Evolutionary conservation across 2,329 filamentous ascomycete genomes (phyloP), one percentile per base, ranked within the genome.

Genomic region (Fusarium coicis): DNA sequence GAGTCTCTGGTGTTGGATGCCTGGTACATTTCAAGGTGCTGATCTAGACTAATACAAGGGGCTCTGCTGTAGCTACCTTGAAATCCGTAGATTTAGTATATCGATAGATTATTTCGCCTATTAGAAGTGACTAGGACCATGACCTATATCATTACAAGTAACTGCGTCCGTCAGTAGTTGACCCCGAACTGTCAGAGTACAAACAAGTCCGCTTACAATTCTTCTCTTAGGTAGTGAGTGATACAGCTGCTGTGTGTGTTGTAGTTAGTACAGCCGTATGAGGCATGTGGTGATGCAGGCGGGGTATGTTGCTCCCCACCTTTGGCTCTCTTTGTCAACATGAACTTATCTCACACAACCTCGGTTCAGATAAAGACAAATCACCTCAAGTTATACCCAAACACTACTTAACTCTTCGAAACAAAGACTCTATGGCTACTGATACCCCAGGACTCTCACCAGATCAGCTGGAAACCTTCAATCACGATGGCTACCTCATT

Each of bases 401-500:
- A 0, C 18, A 36, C 16, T 21, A 6, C 11, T 18, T 2, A 30
- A 19, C 7, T 26, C 14, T 14, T 32, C 34, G 18, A 30, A 34
- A 19, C 14, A 6, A 16, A 14, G 43, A 23, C 18, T 21, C 23
- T 28, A 79, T 78, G 75, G 50, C 74, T 30, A 53, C 66, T 23
- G 57, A 70, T 47, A 61, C 65, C 10, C 54, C 65, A 21, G 92
- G 92, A 63, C 92, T 98, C 65, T 92, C 92, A 21, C 82, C 90
- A 47, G 86, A 89, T 37, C 95, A 98, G 80, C 84, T 96, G 52
- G 81, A 88, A 54, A 86, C 87, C 78, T 98, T 97, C 86, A 82
- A 92, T 76, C 86, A 89, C 56, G 93, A 98, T 84, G 96, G 96
- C 83, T 98, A 97, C 84, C 92, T 98, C 68, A 88, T 98, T 77